These are phyloP conservation scores for Sanghuangporus sanghuang DNA, from an alignment of 1,284 basidiomycete genomes.

Conservation along the genomic window DNA sequence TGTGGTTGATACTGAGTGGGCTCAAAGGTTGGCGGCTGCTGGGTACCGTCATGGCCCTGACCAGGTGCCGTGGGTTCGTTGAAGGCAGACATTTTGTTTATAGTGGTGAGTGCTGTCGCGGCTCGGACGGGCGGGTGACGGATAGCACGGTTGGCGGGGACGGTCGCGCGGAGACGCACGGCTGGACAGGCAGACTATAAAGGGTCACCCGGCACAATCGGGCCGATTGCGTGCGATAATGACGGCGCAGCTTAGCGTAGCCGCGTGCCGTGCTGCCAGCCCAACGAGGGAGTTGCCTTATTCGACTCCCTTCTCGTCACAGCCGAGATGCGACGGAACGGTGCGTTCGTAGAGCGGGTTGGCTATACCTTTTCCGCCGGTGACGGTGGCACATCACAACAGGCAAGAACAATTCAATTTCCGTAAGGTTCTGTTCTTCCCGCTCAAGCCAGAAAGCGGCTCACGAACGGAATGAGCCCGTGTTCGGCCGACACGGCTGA, in stretches of 20 bases:
- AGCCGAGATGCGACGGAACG: not conserved
- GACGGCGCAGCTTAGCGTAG: conserved; percentile 1
- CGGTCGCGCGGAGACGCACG: not conserved
- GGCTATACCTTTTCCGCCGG: not conserved
- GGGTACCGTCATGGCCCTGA: conserved; percentile 45
- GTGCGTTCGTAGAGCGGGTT: not conserved
- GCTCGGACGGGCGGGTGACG: conserved; percentile 2
- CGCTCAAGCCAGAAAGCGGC: conserved; percentile 4
- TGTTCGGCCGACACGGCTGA: not conserved
- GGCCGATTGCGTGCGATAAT: not conserved
- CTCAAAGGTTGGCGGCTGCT: conserved; percentile 39
- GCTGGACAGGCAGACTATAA: not conserved
- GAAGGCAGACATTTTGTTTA: conserved; percentile 56
- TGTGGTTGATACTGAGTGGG: conserved; percentile 54
- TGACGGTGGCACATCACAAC: not conserved
- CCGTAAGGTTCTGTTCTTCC: not conserved
- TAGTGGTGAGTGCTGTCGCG: not conserved
- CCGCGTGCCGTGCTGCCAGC: not conserved
- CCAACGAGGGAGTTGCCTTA: not conserved
- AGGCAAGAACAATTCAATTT: not conserved
- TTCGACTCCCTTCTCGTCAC: not conserved
- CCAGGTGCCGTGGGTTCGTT: conserved; percentile 55
- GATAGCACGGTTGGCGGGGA: conserved; percentile 6
- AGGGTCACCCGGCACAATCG: not conserved
- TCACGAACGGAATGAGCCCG: not conserved